These are phyloP conservation scores for Pseudocohnilembus persalinus DNA, from an alignment of 169 alveolate genomes.

Conservation along the genomic window DNA sequence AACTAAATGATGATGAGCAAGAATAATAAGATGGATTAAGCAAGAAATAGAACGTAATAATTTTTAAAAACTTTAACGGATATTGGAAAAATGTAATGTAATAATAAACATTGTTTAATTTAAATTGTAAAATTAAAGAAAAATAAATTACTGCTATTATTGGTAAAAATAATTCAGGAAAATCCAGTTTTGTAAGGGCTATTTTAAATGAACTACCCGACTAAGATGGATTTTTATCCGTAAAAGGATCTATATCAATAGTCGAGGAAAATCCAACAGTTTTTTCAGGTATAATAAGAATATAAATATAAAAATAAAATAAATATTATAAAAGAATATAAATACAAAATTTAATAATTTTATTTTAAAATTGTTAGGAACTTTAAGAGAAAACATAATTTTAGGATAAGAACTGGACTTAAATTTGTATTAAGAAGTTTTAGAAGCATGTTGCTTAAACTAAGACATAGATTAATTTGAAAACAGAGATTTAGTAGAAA, in stretches of 20 bases:
- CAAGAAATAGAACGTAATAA: neutral
- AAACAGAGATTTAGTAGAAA: conserved; percentile 49
- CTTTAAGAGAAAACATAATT: neutral
- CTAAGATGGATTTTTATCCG: neutral
- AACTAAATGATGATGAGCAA: too few relatives aligned
- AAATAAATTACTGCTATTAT: neutral
- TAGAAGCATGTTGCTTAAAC: neutral
- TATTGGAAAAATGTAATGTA: neutral
- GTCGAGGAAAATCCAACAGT: neutral
- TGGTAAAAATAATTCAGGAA: neutral
- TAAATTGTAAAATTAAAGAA: neutral
- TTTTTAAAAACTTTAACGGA: neutral
- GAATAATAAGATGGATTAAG: too few relatives aligned
- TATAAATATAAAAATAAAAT: too few relatives aligned
- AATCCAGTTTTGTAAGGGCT: neutral
- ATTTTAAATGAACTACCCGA: neutral
- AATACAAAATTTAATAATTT: too few relatives aligned
- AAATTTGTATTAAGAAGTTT: neutral
- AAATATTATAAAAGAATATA: too few relatives aligned
- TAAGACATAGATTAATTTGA: neutral
- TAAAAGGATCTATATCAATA: neutral
- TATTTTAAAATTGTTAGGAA: too few relatives aligned
- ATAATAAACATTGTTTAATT: neutral
- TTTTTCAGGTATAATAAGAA: too few relatives aligned
- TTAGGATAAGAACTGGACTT: neutral